These are phyloP conservation scores for Backusella sp. DNA, from an alignment of 192 early-diverging fungal genomes.

Conservation along the genomic window DNA sequence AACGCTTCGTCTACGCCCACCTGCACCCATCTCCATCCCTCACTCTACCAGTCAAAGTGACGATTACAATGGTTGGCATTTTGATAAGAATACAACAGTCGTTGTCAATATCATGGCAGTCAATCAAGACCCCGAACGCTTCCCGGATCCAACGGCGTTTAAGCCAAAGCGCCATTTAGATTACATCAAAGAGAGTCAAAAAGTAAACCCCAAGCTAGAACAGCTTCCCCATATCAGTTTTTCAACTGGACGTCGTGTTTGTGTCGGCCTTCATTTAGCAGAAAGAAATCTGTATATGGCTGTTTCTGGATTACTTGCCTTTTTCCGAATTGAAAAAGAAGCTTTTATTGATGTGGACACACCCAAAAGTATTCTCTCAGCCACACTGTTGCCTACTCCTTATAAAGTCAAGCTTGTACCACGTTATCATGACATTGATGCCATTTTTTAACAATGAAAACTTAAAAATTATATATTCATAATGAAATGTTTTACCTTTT, in stretches of 20 bases:
- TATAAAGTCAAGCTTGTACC: slow-evolving; percentile 28
- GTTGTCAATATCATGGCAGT: slow-evolving; percentile 56
- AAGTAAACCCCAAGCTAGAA: slow-evolving; percentile 10
- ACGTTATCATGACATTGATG: slow-evolving; percentile 11
- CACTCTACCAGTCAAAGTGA: slow-evolving; percentile 34
- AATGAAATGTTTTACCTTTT: not conserved
- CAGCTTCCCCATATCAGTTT: slow-evolving; percentile 34
- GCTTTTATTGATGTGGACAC: slow-evolving; percentile 6
- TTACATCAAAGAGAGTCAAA: not conserved
- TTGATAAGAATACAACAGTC: slow-evolving; percentile 51
- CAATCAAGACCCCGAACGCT: slow-evolving; percentile 41
- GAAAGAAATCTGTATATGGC: slow-evolving; percentile 34
- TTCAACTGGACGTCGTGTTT: slow-evolving; percentile 35
- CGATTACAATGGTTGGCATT: slow-evolving; percentile 41
- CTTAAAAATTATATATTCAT: not conserved
- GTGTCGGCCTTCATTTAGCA: slow-evolving; percentile 40
- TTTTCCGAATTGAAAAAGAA: slow-evolving; percentile 25
- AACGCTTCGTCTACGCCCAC: slow-evolving; percentile 28
- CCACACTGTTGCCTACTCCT: slow-evolving; percentile 24
- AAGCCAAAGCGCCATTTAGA: slow-evolving; percentile 47
- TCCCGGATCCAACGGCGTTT: slow-evolving; percentile 46
- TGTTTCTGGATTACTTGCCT: slow-evolving; percentile 16
- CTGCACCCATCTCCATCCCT: slow-evolving; percentile 32
- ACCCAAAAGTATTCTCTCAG: slow-evolving; percentile 10
- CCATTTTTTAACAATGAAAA: slow-evolving; percentile 1